Conservation (phyloP, 1,284 basidiomycete species). For the Neotropicomus parvogracilis region DNA sequence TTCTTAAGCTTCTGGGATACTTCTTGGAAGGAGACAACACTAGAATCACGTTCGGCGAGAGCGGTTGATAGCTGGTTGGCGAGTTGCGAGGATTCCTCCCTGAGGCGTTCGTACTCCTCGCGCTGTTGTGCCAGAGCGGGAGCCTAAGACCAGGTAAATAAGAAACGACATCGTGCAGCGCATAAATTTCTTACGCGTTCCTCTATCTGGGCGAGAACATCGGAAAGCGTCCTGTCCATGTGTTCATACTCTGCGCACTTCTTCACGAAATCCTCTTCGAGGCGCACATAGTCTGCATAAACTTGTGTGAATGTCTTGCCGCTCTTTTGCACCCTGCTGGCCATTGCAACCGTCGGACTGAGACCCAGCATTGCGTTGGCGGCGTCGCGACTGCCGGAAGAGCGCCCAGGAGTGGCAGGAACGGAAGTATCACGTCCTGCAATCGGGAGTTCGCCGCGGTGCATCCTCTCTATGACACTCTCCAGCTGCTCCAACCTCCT, state of each 20-base stretch:
- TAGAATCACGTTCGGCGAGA: conserved; percentile 63
- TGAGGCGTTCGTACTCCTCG: conserved; percentile 76
- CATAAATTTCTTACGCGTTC: conserved; percentile 64
- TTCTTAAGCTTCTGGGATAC: conserved; percentile 60
- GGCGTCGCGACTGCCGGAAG: conserved; percentile 43
- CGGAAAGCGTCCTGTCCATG: conserved; percentile 71
- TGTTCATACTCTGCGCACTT: conserved; percentile 79
- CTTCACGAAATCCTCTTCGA: conserved; percentile 78
- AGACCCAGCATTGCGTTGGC: conserved; percentile 59
- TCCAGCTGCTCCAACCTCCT: conserved; percentile 59
- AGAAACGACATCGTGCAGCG: neutral
- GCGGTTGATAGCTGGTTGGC: conserved; percentile 74
- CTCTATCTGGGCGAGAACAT: conserved; percentile 81
- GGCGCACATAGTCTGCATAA: conserved; percentile 81
- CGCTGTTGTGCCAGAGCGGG: conserved; percentile 86
- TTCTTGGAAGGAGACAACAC: conserved; percentile 48
- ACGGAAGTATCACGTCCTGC: conserved; percentile 46
- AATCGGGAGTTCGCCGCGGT: conserved; percentile 62
- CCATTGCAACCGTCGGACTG: conserved; percentile 84
- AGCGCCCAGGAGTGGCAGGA: conserved; percentile 46
- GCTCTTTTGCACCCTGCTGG: conserved; percentile 67
- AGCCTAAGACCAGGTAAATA: conserved; percentile 50
- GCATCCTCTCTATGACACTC: conserved; percentile 60
- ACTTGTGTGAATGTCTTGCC: conserved; percentile 90
- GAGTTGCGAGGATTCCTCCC: conserved; percentile 75